phyloP scores from a whole-genome alignment of 257 asterid genomes.

The Agastache rugosa region DNA sequence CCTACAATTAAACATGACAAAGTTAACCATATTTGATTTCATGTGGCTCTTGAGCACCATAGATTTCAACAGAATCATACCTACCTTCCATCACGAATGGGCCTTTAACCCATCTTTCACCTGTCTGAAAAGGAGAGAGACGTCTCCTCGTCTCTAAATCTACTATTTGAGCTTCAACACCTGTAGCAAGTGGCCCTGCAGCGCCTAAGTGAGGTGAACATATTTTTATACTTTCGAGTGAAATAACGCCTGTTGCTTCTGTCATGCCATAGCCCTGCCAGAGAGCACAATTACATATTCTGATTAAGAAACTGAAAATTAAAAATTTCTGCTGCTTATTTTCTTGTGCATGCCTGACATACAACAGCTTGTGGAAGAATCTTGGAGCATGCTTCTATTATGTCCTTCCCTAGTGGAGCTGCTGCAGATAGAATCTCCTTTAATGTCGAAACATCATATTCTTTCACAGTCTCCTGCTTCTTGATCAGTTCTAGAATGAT shows the following conservation, averaged over 20 bases:
- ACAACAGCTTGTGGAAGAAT: slow-evolving; percentile 37
- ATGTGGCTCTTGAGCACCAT: neutral
- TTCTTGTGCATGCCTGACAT: slow-evolving; percentile 42
- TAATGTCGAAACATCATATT: slow-evolving; percentile 38
- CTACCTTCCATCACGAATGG: slow-evolving; percentile 47
- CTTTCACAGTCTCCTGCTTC: slow-evolving; percentile 40
- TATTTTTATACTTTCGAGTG: slow-evolving; percentile 32
- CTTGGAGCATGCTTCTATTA: slow-evolving; percentile 44
- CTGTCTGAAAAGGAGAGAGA: slow-evolving; percentile 44
- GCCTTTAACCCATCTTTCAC: slow-evolving; percentile 48
- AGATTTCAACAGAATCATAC: neutral
- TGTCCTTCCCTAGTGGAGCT: slow-evolving; percentile 48
- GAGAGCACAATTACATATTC: neutral
- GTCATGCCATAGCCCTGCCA: slow-evolving; percentile 50
- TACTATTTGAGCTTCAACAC: slow-evolving; percentile 41
- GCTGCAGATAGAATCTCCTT: slow-evolving; percentile 51
- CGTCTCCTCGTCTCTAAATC: slow-evolving; percentile 31
- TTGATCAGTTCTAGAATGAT: slow-evolving; percentile 34
- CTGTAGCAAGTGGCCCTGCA: slow-evolving; percentile 36
- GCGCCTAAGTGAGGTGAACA: slow-evolving; percentile 31
- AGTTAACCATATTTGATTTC: too few species aligned
- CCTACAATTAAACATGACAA: slow-evolving; percentile 23
- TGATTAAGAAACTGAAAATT: neutral
- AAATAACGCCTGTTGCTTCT: slow-evolving; percentile 42
- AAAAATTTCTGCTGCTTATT: too few species aligned